These are phyloP conservation scores for Blastomyces emzantsi DNA, from an alignment of 2,329 filamentous ascomycete species.

Conservation along the genomic window DNA sequence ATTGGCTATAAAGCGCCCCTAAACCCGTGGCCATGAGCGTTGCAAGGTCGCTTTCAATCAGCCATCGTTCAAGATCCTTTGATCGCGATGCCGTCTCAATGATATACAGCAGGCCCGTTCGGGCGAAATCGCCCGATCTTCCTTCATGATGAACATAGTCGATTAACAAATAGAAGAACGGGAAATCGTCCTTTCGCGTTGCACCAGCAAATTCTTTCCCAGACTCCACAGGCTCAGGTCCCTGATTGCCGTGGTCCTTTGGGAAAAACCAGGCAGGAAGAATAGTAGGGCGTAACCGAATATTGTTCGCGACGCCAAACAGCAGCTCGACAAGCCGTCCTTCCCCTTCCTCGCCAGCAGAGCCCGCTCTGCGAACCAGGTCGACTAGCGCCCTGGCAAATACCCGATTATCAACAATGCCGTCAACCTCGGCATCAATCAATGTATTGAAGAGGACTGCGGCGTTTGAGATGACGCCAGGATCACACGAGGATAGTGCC, in stretches of 20 bases:
- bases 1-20: conserved; percentile 64
- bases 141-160: conserved; percentile 97
- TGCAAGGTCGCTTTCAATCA: conserved; percentile 91
- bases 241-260: conserved; percentile 34
- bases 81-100: conserved; percentile 88
- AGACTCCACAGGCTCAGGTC: conserved; percentile 33
- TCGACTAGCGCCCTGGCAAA: conserved; percentile 86
- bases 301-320: conserved; percentile 95
- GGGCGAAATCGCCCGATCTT: conserved; percentile 87
- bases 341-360: conserved; percentile 70
- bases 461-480: conserved; percentile 74
- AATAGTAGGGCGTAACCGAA: conserved; percentile 77
- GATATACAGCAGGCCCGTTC: conserved; percentile 88
- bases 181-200: conserved; percentile 86
- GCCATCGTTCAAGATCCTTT: conserved; percentile 79
- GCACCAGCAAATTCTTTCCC: conserved; percentile 67
- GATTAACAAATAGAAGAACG: conserved; percentile 88
- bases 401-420: conserved; percentile 74
- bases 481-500: conserved; percentile 72
- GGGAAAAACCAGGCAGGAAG: conserved; percentile 85
- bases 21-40: conserved; percentile 95
- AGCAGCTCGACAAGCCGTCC: conserved; percentile 83
- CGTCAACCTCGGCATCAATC: conserved; percentile 93
- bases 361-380: conserved; percentile 62
- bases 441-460: conserved; percentile 82